Conservation (phyloP, 805 yeast genomes). For the Teunomyces aglyptinius region DNA sequence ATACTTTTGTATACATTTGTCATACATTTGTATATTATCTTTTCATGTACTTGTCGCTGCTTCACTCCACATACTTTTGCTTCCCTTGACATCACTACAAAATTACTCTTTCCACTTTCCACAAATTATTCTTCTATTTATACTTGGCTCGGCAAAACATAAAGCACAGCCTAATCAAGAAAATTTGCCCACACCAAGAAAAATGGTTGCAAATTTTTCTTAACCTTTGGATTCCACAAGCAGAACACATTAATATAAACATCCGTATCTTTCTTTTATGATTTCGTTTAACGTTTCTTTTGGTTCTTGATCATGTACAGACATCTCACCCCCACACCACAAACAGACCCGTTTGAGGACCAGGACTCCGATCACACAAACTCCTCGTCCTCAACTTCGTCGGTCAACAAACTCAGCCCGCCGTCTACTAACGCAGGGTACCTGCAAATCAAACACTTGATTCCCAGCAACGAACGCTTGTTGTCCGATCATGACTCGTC, state of each 20-base stretch:
- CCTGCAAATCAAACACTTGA: not conserved
- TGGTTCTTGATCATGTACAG: not conserved
- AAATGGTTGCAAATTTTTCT: constrained; percentile 3
- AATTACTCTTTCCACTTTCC: too few relatives aligned
- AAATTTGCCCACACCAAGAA: constrained; percentile 1
- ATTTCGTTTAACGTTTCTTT: too few relatives aligned
- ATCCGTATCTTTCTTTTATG: too few relatives aligned
- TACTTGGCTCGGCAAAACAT: not conserved
- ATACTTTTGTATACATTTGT: too few relatives aligned
- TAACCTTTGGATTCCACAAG: not conserved
- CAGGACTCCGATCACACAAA: too few relatives aligned
- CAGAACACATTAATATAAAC: too few relatives aligned
- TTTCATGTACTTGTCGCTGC: too few relatives aligned
- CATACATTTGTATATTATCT: too few relatives aligned
- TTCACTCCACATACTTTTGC: too few relatives aligned
- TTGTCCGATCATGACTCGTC: not conserved
- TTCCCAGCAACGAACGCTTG: not conserved
- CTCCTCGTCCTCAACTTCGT: too few relatives aligned
- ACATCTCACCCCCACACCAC: constrained; percentile 1
- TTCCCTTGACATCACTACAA: too few relatives aligned
- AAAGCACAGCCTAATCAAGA: not conserved
- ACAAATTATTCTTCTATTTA: not conserved
- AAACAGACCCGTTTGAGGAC: not conserved
- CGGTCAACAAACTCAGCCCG: not conserved
- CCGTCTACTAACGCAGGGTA: not conserved